phyloP scores from a whole-genome alignment of 805 yeast genomes.

The Wickerhamiella occidentalis region DNA sequence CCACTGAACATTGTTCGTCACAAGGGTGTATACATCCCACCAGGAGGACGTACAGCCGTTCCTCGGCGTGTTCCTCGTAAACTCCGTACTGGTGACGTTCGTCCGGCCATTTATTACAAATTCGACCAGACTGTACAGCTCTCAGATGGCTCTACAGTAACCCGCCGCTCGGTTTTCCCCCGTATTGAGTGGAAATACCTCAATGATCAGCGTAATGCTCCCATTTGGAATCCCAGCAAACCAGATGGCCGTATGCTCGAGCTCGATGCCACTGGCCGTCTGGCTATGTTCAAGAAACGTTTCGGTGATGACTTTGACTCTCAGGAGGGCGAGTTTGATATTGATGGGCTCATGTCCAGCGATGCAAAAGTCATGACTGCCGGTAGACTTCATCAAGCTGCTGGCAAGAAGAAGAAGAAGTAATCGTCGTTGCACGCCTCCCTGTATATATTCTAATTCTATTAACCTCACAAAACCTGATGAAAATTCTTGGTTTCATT shows the following conservation, averaged over 20 bases:
- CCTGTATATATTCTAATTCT: background rate
- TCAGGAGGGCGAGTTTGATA: slow-evolving; percentile 15
- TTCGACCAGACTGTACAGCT: slow-evolving; percentile 83
- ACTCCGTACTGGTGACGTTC: slow-evolving; percentile 54
- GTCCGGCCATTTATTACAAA: slow-evolving; percentile 87
- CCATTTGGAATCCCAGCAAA: slow-evolving; percentile 81
- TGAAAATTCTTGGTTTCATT: no score
- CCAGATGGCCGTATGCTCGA: slow-evolving; percentile 62
- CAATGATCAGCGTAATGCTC: slow-evolving; percentile 75
- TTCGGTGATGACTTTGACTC: slow-evolving; percentile 20
- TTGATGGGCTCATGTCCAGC: slow-evolving; percentile 20
- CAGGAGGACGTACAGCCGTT: slow-evolving; percentile 20
- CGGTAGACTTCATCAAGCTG: slow-evolving; percentile 19
- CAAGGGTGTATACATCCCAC: slow-evolving; percentile 21
- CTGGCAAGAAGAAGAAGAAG: slow-evolving; percentile 18
- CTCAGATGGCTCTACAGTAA: slow-evolving; percentile 85
- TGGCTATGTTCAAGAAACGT: slow-evolving; percentile 33
- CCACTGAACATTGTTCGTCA: slow-evolving; percentile 7
- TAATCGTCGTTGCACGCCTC: background rate
- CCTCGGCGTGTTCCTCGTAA: slow-evolving; percentile 23
- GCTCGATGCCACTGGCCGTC: slow-evolving; percentile 72
- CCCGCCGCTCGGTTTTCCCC: slow-evolving; percentile 77
- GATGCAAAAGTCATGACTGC: slow-evolving; percentile 22
- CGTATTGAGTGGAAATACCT: slow-evolving; percentile 75
- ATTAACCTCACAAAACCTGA: no score